Conservation (phyloP, 192 early-diverging fungal genomes). For the Helicostylum pulchrum region DNA sequence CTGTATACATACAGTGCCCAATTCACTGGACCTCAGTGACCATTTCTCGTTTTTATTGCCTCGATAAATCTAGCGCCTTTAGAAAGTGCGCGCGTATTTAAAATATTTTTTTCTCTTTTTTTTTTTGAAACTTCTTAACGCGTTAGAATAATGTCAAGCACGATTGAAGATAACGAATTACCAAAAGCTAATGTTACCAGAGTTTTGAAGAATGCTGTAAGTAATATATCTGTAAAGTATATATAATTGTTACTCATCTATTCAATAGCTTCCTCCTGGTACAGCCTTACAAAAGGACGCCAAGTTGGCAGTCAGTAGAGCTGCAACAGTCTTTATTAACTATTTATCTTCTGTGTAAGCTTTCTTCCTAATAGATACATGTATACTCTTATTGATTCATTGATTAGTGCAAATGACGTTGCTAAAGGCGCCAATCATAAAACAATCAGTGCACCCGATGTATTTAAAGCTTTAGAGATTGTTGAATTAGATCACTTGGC, state of each 20-base stretch:
- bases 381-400: neutral
- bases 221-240: neutral
- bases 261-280: conserved; percentile 43
- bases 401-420: conserved; percentile 45
- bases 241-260: neutral
- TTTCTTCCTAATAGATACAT: neutral
- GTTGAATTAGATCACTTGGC: conserved; percentile 43
- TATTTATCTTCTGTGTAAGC: conserved; percentile 48
- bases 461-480: conserved; percentile 46
- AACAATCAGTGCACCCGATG: conserved; percentile 43
- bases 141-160: neutral
- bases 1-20: no score
- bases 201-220: conserved; percentile 46
- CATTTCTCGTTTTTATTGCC: no score
- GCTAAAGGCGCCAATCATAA: conserved; percentile 46
- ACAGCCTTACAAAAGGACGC: conserved; percentile 50
- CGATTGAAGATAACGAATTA: conserved; percentile 47
- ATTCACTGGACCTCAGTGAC: no score
- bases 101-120: no score
- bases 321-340: conserved; percentile 51
- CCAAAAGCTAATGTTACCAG: conserved; percentile 47
- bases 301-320: conserved; percentile 48
- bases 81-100: no score
- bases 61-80: no score
- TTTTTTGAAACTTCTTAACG: no score